Evolutionary conservation across 176 grass and related monocot genomes (phyloP), one percentile per base, ranked within the genome.

Genomic region (Saccharum officinarum): DNA sequence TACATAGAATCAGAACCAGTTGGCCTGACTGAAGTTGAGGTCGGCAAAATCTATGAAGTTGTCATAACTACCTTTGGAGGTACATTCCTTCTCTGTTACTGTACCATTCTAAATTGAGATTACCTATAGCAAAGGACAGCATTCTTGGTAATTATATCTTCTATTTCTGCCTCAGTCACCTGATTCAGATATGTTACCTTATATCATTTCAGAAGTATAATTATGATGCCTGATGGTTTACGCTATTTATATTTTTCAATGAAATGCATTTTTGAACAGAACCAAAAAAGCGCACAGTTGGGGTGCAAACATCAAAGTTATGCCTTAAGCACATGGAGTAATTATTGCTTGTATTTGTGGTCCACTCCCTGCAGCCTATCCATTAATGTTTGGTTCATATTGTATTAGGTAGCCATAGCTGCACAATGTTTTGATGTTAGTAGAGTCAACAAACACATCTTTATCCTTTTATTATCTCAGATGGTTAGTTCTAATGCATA

Each of bases 1-100:
- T 99, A 97, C 69, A 80, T 97, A 7, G 97, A 99, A 75, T 92
- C 90, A 7, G 97, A 91, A 26, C 97, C 97, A 0, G 79, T 99
- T 86, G 94, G 90, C 13, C 73, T 99, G 85, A 94, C 94, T 30
- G 92, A 94, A 79, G 97, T 99, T 15, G 86, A 99, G 80, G 79
- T 91, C 2, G 97, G 88, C 67, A 97, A 88, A 92, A 85, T 82
- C 40, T 99, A 99, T 66, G 97, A 99, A 86, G 71, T 95, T 80
- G 82, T 97, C 22, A 39, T 99, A 67, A 99, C 94, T 71, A 99
- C 78, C 80, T 89, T 83, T 41, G 97, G 90, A 79, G 97, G 97
- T 99, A 97, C 38, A 67, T 57, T 77, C 23, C 52, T n/a, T 77
- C 76, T 67, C 84, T 78, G 17, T 39, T 67, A 78, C 1, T 52